Conservation (phyloP, 768 basidiomycete genomes). For the Galerina sulciceps region DNA sequence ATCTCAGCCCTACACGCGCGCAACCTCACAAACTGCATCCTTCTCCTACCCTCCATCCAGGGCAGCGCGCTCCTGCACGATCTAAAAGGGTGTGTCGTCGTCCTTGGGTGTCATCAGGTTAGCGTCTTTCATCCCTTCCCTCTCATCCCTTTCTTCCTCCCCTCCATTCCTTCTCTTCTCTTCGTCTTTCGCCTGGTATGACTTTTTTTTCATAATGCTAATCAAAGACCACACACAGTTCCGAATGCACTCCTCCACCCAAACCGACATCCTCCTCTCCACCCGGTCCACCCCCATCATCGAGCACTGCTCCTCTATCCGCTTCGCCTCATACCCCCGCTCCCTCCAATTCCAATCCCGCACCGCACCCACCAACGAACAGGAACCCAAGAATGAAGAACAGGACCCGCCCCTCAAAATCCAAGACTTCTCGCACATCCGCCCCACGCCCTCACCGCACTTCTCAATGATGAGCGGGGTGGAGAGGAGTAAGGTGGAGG, state of each 20-base stretch:
- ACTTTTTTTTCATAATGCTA: no score
- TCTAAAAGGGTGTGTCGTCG: conserved; percentile 63
- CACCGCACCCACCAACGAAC: conserved; percentile 17
- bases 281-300: conserved; percentile 79
- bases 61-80: conserved; percentile 80
- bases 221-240: no score
- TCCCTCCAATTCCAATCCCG: no score
- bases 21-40: conserved; percentile 60
- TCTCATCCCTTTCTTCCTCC: no score
- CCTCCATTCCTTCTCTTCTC: no score
- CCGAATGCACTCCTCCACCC: conserved; percentile 79
- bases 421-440: conserved; percentile 88
- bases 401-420: conserved; percentile 51
- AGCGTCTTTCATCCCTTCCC: background rate
- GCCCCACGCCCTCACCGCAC: conserved; percentile 76
- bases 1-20: conserved; percentile 68
- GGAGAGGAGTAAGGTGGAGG: conserved; percentile 15
- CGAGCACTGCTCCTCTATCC: conserved; percentile 68
- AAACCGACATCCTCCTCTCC: conserved; percentile 68
- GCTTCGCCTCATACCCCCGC: conserved; percentile 67
- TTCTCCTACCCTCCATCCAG: conserved; percentile 66
- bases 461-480: conserved; percentile 49
- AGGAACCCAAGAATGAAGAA: background rate
- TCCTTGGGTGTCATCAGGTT: conserved; percentile 84
- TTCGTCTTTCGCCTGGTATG: no score